Evolutionary conservation across 2,329 filamentous ascomycete species (phyloP).

Genomic region (Alternaria longipes): DNA sequence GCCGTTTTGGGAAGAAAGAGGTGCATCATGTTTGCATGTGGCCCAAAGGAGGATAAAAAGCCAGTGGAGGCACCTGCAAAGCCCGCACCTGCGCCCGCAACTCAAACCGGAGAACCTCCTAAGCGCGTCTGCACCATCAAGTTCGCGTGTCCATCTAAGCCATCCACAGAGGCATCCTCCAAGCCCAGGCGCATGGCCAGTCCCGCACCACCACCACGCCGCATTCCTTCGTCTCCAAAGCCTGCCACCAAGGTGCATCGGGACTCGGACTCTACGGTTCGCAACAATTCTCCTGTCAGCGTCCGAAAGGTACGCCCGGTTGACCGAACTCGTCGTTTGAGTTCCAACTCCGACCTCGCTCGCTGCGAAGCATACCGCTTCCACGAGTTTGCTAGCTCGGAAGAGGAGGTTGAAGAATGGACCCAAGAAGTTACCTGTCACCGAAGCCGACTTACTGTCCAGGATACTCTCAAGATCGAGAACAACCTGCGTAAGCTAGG

Average conservation of each 20-base stretch:
- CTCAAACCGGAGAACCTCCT: constrained; percentile 46
- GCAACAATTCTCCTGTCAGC: constrained; percentile 57
- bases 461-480: constrained; percentile 90
- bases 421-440: constrained; percentile 74
- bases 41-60: constrained; percentile 58
- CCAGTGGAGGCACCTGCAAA: constrained; percentile 37
- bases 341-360: constrained; percentile 53
- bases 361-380: constrained; percentile 71
- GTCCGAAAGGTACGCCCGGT: constrained; percentile 50
- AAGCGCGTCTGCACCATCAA: constrained; percentile 72
- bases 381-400: constrained; percentile 90
- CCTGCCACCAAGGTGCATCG: constrained; percentile 51
- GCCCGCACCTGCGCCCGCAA: constrained; percentile 22
- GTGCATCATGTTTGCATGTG: constrained; percentile 92
- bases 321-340: constrained; percentile 47
- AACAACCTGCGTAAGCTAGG: constrained; percentile 85
- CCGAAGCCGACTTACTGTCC: constrained; percentile 80
- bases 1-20: constrained; percentile 78
- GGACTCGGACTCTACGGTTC: constrained; percentile 61
- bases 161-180: constrained; percentile 51
- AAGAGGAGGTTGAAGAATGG: constrained; percentile 91
- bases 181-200: constrained; percentile 55
- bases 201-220: constrained; percentile 51
- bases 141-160: constrained; percentile 73
- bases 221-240: constrained; percentile 43